These are phyloP conservation scores for Fraxinus sp. DNA, from an alignment of 305 asterid genomes.

Conservation along the genomic window DNA sequence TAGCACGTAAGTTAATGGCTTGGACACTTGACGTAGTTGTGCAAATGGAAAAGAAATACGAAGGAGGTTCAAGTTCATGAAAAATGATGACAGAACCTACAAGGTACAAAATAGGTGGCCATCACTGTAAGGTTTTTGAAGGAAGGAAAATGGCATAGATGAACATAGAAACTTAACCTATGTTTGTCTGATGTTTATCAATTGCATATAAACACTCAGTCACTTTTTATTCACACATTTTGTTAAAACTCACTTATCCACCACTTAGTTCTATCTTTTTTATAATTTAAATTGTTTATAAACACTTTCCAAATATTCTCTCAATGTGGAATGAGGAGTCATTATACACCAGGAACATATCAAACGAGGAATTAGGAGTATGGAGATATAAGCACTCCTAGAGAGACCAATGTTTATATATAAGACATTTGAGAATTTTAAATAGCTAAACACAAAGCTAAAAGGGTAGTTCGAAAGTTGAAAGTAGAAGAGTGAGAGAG, in stretches of 20 bases:
- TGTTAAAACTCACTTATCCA: not conserved
- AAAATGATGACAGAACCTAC: not conserved
- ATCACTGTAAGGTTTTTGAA: not conserved
- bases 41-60: not conserved
- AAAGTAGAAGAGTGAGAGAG: not conserved
- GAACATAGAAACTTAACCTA: not conserved
- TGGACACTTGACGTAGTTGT: not conserved
- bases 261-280: not conserved
- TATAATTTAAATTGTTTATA: not conserved
- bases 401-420: not conserved
- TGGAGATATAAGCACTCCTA: not conserved
- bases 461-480: not conserved
- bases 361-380: not conserved
- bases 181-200: not conserved
- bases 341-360: not conserved
- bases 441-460: not conserved
- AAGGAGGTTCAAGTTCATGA: not conserved
- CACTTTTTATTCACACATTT: not conserved
- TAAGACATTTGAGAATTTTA: not conserved
- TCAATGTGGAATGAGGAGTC: not conserved
- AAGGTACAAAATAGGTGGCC: not conserved
- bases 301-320: not conserved
- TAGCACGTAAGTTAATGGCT: not conserved
- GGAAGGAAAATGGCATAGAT: not conserved
- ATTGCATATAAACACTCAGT: not conserved